These are phyloP conservation scores for Omphalotus olearius DNA, from an alignment of 1,284 basidiomycete genomes.

Conservation along the genomic window DNA sequence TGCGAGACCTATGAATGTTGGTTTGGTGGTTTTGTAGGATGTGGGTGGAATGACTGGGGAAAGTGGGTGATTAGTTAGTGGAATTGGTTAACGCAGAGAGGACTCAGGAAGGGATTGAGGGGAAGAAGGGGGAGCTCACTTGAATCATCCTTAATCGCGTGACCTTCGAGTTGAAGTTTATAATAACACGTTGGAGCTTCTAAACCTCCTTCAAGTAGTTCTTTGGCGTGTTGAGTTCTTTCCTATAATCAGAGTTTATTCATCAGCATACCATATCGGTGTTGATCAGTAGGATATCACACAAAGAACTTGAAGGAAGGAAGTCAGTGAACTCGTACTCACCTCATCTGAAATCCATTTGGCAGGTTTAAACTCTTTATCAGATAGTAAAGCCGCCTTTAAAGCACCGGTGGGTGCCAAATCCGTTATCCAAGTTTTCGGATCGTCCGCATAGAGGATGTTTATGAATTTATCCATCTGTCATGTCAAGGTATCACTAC, in stretches of 20 bases:
- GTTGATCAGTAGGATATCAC: too few relatives aligned
- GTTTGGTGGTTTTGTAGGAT: slow-evolving; percentile 15
- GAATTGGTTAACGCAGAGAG: neutral
- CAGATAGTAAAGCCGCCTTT: neutral
- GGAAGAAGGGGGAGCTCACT: neutral
- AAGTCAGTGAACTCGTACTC: too few relatives aligned
- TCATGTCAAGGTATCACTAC: too few relatives aligned
- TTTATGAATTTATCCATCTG: neutral
- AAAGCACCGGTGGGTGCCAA: slow-evolving; percentile 1
- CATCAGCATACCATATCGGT: too few relatives aligned
- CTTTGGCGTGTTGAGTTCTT: slow-evolving; percentile 13
- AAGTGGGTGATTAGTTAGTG: neutral
- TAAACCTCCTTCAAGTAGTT: slow-evolving; percentile 18
- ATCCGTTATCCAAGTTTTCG: neutral
- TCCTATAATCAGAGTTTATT: too few relatives aligned
- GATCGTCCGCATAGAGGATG: slow-evolving; percentile 8
- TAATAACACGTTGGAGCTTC: slow-evolving; percentile 23
- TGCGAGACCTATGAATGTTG: slow-evolving; percentile 23
- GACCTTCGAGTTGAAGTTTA: slow-evolving; percentile 14
- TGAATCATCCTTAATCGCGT: neutral
- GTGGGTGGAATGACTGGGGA: slow-evolving; percentile 15
- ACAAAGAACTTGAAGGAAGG: too few relatives aligned
- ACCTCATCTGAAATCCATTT: slow-evolving; percentile 6
- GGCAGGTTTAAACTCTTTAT: neutral
- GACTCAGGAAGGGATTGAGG: neutral